A percentile compares a stretch with the other conserved stretches of the same genome.
phyloP scores from a whole-genome alignment of 2,329 filamentous ascomycete species.

The Chaetomium olivaceum region DNA sequence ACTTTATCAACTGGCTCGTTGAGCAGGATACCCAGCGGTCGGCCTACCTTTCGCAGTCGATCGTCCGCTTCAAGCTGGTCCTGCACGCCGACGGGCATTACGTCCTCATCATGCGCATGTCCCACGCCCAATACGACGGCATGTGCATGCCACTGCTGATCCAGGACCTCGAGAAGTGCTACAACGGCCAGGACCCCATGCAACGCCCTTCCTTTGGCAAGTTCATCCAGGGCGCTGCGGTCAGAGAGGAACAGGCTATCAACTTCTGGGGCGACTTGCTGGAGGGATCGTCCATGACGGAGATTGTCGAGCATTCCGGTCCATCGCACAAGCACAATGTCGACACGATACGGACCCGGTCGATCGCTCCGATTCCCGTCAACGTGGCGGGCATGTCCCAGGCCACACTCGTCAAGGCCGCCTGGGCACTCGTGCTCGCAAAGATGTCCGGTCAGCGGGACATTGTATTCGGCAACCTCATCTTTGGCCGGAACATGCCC shows the following conservation, averaged over 20 bases:
- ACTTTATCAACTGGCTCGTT: constrained; percentile 18
- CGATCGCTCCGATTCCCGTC: constrained; percentile 10
- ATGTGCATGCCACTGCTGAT: constrained; percentile 14
- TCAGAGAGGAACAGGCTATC: constrained; percentile 8
- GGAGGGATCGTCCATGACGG: constrained; percentile 13
- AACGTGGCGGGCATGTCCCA: constrained; percentile 15
- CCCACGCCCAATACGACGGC: constrained; percentile 23
- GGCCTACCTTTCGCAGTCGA: constrained; percentile 20
- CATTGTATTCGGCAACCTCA: constrained; percentile 20
- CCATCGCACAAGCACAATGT: constrained; percentile 12
- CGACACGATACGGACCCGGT: constrained; percentile 14
- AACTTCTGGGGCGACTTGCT: constrained; percentile 19
- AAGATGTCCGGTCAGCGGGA: constrained; percentile 28
- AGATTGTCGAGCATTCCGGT: constrained; percentile 4
- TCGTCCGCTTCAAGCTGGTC: constrained; percentile 27
- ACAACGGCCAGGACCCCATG: constrained; percentile 8
- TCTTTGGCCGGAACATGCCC: constrained; percentile 19
- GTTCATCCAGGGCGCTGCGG: constrained; percentile 10
- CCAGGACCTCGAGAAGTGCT: constrained; percentile 12
- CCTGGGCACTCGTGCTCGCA: constrained; percentile 35
- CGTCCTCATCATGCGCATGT: constrained; percentile 29
- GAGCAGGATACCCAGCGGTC: constrained; percentile 24
- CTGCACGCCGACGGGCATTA: constrained; percentile 25
- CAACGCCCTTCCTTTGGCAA: constrained; percentile 16
- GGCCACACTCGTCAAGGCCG: constrained; percentile 33